Conservation (phyloP, 1,284 basidiomycete genomes). For the Hemileia vastatrix region DNA sequence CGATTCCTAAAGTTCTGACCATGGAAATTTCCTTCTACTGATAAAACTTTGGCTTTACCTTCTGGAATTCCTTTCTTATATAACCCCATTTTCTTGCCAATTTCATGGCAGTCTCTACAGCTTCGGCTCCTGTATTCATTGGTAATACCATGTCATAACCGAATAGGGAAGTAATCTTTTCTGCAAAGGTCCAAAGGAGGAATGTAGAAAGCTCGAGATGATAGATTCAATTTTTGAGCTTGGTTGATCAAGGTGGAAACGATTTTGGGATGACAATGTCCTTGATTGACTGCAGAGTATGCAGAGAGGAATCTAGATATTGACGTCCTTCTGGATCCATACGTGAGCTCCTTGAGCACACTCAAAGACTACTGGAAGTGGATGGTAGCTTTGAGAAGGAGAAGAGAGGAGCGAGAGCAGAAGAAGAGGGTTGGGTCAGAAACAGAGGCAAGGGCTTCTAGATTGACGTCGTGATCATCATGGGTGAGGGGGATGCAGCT, state of each 20-base stretch:
- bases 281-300: conserved; percentile 76
- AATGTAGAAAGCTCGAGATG: conserved; percentile 96
- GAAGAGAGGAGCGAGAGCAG: conserved; percentile 41
- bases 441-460: too few species aligned
- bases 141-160: conserved; percentile 92
- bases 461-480: too few species aligned
- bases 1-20: conserved; percentile 62
- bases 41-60: conserved; percentile 77
- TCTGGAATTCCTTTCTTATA: conserved; percentile 73
- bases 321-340: too few species aligned
- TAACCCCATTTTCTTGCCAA: too few species aligned
- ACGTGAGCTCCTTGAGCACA: conserved; percentile 73
- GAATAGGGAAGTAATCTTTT: conserved; percentile 72
- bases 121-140: conserved; percentile 98
- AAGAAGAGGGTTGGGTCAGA: conserved; percentile 41
- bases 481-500: too few species aligned
- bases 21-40: conserved; percentile 86
- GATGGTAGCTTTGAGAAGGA: conserved; percentile 74
- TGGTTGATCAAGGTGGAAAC: conserved; percentile 71
- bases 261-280: conserved; percentile 89
- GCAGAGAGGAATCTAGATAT: conserved; percentile 73
- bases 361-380: conserved; percentile 87
- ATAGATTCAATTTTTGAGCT: conserved; percentile 80
- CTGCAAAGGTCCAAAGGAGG: conserved; percentile 76
- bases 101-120: conserved; percentile 84